A percentile compares a stretch with the other conserved stretches of the same genome.
These are phyloP conservation scores for Pleurotus sapidus DNA, from an alignment of 768 basidiomycete species.

Conservation along the genomic window DNA sequence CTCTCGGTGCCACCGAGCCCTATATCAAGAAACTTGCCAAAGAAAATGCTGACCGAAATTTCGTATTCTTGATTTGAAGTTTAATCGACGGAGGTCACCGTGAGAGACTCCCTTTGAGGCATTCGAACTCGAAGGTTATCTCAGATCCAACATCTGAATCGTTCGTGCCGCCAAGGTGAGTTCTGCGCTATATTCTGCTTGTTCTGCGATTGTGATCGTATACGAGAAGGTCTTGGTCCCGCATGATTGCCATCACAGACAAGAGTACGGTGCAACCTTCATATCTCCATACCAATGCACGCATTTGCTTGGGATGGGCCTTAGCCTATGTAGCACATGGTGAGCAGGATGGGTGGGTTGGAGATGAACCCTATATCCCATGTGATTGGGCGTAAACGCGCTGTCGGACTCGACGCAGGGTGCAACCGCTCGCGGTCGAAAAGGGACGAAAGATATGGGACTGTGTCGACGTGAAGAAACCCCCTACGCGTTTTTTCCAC, in stretches of 20 bases:
- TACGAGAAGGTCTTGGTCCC: background rate
- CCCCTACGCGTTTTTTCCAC: background rate
- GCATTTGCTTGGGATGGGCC: background rate
- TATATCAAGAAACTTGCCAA: no score
- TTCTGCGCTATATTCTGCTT: background rate
- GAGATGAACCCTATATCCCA: background rate
- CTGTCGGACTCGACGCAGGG: background rate
- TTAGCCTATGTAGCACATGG: constrained; percentile 1
- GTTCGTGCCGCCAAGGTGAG: background rate
- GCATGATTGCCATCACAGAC: constrained; percentile 5
- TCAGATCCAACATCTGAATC: background rate
- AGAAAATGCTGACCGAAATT: no score
- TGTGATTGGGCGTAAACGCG: constrained; percentile 1
- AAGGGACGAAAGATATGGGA: background rate
- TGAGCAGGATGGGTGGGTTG: background rate
- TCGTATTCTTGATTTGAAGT: no score
- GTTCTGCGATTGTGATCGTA: background rate
- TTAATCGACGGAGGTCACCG: no score
- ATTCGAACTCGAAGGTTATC: no score
- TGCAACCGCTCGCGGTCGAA: background rate
- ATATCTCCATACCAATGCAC: constrained; percentile 4
- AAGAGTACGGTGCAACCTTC: background rate
- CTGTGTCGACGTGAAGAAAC: background rate
- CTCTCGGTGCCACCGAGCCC: no score
- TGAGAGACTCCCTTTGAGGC: no score